Conservation (phyloP, 2,329 filamentous ascomycete genomes). For the Trichoderma koningii region DNA sequence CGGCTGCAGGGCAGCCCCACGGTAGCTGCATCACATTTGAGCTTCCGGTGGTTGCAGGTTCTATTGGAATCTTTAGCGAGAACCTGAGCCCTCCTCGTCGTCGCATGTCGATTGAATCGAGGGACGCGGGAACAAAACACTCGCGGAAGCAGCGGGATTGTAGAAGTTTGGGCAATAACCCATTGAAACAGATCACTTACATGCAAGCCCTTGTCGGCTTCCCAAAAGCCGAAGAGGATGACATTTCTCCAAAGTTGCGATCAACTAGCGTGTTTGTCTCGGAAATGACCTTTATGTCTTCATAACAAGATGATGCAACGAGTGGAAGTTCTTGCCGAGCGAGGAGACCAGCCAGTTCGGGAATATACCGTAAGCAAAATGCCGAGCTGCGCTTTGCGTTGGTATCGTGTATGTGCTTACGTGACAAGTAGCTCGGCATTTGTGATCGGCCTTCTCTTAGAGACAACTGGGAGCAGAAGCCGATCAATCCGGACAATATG, state of each 20-base stretch:
- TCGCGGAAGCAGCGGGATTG: neutral
- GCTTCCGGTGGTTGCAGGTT: slow-evolving; percentile 1
- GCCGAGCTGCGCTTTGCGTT: neutral
- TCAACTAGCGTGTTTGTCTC: neutral
- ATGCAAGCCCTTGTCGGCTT: slow-evolving; percentile 11
- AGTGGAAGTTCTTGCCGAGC: neutral
- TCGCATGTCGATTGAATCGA: neutral
- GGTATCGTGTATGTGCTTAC: neutral
- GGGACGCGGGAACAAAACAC: neutral
- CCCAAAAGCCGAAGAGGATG: neutral
- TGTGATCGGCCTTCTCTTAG: neutral
- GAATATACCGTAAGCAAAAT: neutral
- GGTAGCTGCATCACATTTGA: neutral
- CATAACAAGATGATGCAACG: neutral
- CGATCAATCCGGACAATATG: too few species aligned
- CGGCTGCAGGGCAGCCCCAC: neutral
- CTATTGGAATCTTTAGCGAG: neutral
- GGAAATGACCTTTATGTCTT: neutral
- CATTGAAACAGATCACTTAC: neutral
- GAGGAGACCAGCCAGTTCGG: neutral
- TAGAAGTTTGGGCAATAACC: too few species aligned
- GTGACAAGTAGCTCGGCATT: neutral
- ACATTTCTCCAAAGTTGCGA: neutral
- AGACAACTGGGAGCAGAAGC: neutral
- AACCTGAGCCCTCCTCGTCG: neutral